Base-by-base conservation (phyloP, 768 basidiomycete genomes). In the Mycena leptocephala region DNA sequence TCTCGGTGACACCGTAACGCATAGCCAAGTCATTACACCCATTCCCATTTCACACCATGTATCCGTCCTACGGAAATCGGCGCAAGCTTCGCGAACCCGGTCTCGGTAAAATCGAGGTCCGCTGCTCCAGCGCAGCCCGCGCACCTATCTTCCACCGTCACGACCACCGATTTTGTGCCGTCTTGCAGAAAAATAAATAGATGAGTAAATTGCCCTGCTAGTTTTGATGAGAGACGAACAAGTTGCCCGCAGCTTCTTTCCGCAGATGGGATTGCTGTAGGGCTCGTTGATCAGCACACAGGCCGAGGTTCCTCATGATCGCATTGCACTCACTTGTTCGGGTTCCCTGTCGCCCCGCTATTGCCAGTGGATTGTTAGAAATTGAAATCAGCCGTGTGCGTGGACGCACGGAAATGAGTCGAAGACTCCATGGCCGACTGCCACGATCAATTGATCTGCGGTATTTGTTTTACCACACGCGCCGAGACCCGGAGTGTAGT, bases 71-170 rank as follows among this genome's bases (percentile, higher is more conserved):
- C 41, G 2, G 24, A 24, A 7, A 22, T 28, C 32, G 74, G 48
- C 3, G 62, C 75, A 20, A 80, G 61, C 67, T 53, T 33, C 22
- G 58, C 22, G 55, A 80, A 80, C 20, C 67, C 78, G 6, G 74
- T 33, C 3, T 76, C 75, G 33, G 77, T 78, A 30, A 81, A 73
- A 33, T 81, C 80, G 51, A 81, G 70, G 58, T 81, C 79, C 37
- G 63, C 76, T 7, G 28, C 24, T 10, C 77, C 77, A 5, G 28
- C n/a, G 56, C 77, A 81, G 16, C 61, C 59, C 5, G 64, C 48
- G 55, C 80, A 81, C 26, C 61, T 28, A 41, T 80, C 80, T 24
- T 59, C 55, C 5, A 81, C 64, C 26, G 39, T 70, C 8, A 78
- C 80, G 20, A 35, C 61, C 0, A 75, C 72, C 7, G 80, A 69